Evolutionary conservation across 2,329 filamentous ascomycete species (phyloP), one percentile per base, ranked within the genome.

Genomic region (Bipolaris sorokiniana): DNA sequence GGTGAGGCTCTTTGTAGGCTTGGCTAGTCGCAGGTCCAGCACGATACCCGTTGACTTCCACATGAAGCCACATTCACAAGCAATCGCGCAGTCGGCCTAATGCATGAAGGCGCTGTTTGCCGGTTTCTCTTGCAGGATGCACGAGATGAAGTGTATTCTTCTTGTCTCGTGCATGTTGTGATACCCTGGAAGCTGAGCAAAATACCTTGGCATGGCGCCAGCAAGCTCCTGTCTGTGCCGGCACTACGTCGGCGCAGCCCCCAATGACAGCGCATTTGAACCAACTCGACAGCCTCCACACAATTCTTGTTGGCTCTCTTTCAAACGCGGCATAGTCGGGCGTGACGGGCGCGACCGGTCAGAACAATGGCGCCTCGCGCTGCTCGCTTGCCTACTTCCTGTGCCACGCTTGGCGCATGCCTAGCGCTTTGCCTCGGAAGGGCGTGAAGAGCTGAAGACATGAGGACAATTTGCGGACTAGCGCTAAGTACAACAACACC

Each of bases 341-440:
- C 28, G 18, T 13, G 38, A 23, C 10, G 38, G 26, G 26, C 26
- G 18, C 10, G 42, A 47, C 54, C 48, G 36, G 54, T 47, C 42
- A 51, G 23, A 7, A 34, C 28, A 37, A 5, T 7, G 26, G 33
- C 41, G 36, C 38, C 20, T 47, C 31, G 45, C 28, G 3, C 41
- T 33, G 15, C 42, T 51, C 37, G 49, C 49, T n/a, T 7, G 22
- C 7, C 48, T 42, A 37, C 28, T n/a, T 28, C 23, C 54, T 20
- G 44, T 28, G 54, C 50, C 50, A 40, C 33, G 11, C 50, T 45
- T 57, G 45, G 54, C 50, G 16, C 44, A 16, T 20, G 36, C 28
- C 18, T 18, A 45, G 53, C 31, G 33, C 34, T 36, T 22, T 34
- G 33, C 28, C 15, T n/a, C 13, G 38, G 26, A 33, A 37, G 22